These are phyloP conservation scores for Eimeria necatrix DNA, from an alignment of 169 alveolate species.

Conservation along the genomic window DNA sequence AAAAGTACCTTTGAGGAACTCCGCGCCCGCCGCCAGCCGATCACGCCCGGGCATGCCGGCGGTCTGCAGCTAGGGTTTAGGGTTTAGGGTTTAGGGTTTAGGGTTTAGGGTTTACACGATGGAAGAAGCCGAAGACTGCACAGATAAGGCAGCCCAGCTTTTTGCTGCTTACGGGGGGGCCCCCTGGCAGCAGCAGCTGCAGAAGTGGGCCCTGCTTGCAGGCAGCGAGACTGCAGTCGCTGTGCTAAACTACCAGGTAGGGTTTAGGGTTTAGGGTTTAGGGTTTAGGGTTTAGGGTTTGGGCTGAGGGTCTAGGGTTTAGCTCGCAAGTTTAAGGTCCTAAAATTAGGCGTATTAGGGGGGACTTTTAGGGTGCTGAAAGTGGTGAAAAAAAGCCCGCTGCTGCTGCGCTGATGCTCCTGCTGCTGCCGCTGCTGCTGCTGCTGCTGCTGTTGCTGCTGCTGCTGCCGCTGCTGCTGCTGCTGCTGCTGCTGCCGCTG, in stretches of 20 bases:
- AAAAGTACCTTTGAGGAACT: no score
- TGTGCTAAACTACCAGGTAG: neutral
- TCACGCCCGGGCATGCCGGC: neutral
- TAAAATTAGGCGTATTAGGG: no score
- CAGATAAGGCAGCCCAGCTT: neutral
- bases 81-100: constrained; percentile 16
- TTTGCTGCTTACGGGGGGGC: constrained; percentile 31
- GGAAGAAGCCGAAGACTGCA: constrained; percentile 23
- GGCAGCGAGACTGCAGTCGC: neutral
- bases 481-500: neutral
- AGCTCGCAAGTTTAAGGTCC: no score
- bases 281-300: constrained; percentile 1
- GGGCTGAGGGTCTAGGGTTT: neutral
- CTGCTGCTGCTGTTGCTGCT: neutral
- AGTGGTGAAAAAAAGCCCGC: no score
- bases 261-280: neutral
- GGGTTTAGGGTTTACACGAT: neutral
- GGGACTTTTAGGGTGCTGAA: no score
- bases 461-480: neutral
- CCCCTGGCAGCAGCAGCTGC: constrained; percentile 51
- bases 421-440: neutral
- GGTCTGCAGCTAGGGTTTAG: neutral
- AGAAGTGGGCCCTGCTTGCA: neutral
- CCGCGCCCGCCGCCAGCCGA: no score
- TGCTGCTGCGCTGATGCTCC: no score